Evolutionary conservation across 2,329 filamentous ascomycete species (phyloP).

Genomic region (Aspergillus caelatus): DNA sequence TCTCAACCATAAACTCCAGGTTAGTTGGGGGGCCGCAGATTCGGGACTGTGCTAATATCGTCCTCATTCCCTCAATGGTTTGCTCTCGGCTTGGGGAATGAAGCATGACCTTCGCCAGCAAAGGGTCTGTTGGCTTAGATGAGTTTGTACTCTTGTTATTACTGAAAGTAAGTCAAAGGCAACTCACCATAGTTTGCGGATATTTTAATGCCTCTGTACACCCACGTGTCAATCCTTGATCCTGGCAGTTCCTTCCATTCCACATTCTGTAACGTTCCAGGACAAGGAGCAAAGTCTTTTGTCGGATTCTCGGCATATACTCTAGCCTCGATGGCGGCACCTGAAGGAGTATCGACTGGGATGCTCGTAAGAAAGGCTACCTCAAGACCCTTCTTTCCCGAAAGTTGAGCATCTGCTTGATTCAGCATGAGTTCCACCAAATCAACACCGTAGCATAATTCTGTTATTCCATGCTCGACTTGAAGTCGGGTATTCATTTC

Average conservation of each 20-base stretch:
- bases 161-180: neutral
- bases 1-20: constrained; percentile 56
- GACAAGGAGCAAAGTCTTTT: constrained; percentile 60
- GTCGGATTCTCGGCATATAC: constrained; percentile 63
- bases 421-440: constrained; percentile 59
- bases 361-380: constrained; percentile 44
- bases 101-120: constrained; percentile 63
- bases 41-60: constrained; percentile 48
- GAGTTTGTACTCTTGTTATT: neutral
- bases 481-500: constrained; percentile 64
- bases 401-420: constrained; percentile 56
- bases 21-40: constrained; percentile 61
- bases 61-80: constrained; percentile 49
- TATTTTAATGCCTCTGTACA: constrained; percentile 59
- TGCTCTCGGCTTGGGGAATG: constrained; percentile 48
- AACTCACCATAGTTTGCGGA: constrained; percentile 58
- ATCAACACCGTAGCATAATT: constrained; percentile 58
- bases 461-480: constrained; percentile 62
- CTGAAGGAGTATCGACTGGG: constrained; percentile 48
- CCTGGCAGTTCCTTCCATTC: constrained; percentile 54
- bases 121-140: constrained; percentile 44
- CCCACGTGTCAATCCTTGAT: constrained; percentile 66
- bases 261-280: constrained; percentile 61
- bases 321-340: constrained; percentile 56
- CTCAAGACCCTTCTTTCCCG: constrained; percentile 50